Evolutionary conservation across 2,329 filamentous ascomycete species (phyloP), one percentile per base, ranked within the genome.

Genomic region (Pseudocercospora musae): DNA sequence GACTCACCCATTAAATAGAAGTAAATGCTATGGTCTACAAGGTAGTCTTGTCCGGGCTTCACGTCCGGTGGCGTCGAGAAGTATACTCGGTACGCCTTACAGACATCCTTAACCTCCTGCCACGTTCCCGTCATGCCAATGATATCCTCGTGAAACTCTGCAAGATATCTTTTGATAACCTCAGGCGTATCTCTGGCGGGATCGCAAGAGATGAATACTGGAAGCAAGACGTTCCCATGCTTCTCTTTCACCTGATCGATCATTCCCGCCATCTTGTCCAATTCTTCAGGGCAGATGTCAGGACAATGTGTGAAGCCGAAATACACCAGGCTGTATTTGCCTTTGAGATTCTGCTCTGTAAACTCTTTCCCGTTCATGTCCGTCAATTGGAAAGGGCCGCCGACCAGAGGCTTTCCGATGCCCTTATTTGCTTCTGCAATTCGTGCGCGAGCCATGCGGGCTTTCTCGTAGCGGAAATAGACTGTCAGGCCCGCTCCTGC

Each of bases 11-110:
- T 99, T 69, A 99, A 80, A 78, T 99, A 99, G 73, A 99, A 99
- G 82, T 99, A 99, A 70, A 99, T 99, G 77, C 92, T 97, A 80
- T 99, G 95, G 77, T 99, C 95, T 11, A 99, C 95, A 71, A 99
- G 78, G 76, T 99, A 99, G 78, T 99, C 95, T 81, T 97, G 90
- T 1, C 94, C 95, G 0, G 92, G 89, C 82, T 93, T 89, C 60
- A 98, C 91, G 66, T 92, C 85, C 70, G 86, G 83, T 33, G 95
- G 95, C 53, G 95, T 99, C 74, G 90, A 95, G 73, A 99, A 99
- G 80, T 99, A 99, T 59, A 99, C 95, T 20, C 95, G 85, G 78
- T 98, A 99, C 69, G 89, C 89, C 82, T 96, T 98, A 83, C 95
- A 99, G 60, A 96, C 88, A 67, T 89, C 84, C 83, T 96, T 97